Evolutionary conservation across 2,329 filamentous ascomycete genomes (phyloP).

Genomic region (Phialocephala subalpina): DNA sequence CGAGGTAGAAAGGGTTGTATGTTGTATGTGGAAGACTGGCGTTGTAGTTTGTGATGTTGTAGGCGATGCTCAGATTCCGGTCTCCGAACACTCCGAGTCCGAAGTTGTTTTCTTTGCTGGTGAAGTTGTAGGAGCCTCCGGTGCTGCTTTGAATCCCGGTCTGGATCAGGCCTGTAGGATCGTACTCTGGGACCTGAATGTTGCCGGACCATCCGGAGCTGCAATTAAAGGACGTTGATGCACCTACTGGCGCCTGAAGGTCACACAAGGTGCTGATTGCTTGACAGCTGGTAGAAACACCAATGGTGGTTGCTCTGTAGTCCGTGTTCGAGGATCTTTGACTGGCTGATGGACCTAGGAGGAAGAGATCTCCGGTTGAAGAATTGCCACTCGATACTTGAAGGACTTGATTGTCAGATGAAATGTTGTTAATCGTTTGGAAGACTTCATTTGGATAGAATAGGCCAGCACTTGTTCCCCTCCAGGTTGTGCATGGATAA

Average conservation of each 20-base stretch:
- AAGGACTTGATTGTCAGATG: not conserved
- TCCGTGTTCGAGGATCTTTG: not conserved
- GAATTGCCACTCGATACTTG: not conserved
- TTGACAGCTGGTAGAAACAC: not conserved
- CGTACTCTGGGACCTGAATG: not conserved
- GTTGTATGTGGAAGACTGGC: not conserved
- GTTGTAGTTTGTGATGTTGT: not conserved
- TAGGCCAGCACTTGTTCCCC: not conserved
- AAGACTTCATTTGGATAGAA: not conserved
- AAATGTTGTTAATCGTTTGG: not conserved
- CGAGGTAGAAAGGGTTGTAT: not conserved
- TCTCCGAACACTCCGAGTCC: not conserved
- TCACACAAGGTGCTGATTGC: not conserved
- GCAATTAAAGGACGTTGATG: not conserved
- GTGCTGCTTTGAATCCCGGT: not conserved
- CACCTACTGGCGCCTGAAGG: not conserved
- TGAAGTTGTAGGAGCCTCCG: not conserved
- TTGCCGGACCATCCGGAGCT: not conserved
- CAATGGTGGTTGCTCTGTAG: constrained; percentile 1
- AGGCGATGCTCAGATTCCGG: not conserved
- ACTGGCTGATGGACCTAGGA: not conserved
- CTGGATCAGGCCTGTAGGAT: not conserved
- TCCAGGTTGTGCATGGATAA: not conserved
- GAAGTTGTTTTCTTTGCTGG: not conserved
- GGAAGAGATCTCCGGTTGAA: constrained; percentile 1